Conservation (phyloP, 768 basidiomycete genomes). For the Mycena olivaceomarginata region DNA sequence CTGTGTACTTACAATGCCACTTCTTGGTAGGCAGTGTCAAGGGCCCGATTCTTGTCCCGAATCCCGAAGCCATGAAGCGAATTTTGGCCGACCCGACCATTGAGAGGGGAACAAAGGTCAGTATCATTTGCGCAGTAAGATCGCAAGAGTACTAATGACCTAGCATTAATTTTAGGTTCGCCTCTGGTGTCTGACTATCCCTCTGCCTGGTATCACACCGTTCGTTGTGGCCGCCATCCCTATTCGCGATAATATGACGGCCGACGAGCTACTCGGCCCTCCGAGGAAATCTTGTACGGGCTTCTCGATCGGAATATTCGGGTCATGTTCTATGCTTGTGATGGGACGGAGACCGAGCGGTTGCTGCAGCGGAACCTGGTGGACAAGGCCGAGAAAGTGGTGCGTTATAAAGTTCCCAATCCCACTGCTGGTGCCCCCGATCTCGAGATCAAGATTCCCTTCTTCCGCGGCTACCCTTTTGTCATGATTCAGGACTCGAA, state of each 20-base stretch:
- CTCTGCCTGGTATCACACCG: constrained; percentile 54
- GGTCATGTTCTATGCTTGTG: constrained; percentile 56
- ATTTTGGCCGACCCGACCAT: constrained; percentile 33
- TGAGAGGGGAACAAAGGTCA: constrained; percentile 50
- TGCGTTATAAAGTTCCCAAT: constrained; percentile 15
- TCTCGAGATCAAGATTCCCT: constrained; percentile 21
- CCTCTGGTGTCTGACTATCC: constrained; percentile 55
- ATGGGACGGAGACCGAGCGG: too few relatives aligned
- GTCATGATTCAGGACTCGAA: constrained; percentile 55
- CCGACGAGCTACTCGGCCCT: constrained; percentile 39
- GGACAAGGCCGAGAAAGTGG: background rate
- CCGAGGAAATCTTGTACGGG: constrained; percentile 46
- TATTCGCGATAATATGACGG: constrained; percentile 46
- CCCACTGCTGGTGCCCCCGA: background rate
- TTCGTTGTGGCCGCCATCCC: constrained; percentile 55
- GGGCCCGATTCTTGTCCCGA: constrained; percentile 50
- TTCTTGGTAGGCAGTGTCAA: constrained; percentile 51
- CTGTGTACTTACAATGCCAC: background rate
- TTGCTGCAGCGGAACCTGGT: constrained; percentile 47
- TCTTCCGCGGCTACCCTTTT: constrained; percentile 36
- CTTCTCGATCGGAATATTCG: constrained; percentile 49
- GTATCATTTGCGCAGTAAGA: background rate
- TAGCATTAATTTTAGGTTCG: background rate
- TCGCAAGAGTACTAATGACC: background rate
- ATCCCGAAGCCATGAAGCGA: constrained; percentile 44